phyloP scores from a whole-genome alignment of 768 basidiomycete genomes.

The Crassisporium funariophilum region DNA sequence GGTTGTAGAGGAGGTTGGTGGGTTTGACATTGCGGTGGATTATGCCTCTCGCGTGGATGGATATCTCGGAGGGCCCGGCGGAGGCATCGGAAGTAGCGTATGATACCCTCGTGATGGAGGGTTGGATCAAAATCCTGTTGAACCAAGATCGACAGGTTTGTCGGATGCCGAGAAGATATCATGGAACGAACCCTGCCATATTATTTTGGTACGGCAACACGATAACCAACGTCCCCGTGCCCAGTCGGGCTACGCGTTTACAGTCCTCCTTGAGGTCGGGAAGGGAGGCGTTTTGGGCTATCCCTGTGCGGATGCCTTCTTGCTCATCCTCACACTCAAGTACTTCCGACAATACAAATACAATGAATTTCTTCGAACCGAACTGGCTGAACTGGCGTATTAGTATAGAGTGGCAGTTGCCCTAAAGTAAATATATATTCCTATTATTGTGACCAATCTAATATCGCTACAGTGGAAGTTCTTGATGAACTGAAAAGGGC shows the following conservation, averaged over 20 bases:
- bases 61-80: conserved; percentile 89
- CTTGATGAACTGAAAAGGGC: too few species aligned
- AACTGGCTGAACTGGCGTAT: too few species aligned
- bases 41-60: conserved; percentile 78
- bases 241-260: conserved; percentile 84
- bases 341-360: too few species aligned
- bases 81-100: conserved; percentile 87
- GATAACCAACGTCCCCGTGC: conserved; percentile 95
- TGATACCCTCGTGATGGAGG: conserved; percentile 76
- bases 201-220: conserved; percentile 93
- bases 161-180: not conserved
- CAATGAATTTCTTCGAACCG: too few species aligned
- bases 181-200: conserved; percentile 71
- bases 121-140: conserved; percentile 73
- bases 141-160: not conserved
- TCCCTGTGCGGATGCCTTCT: conserved; percentile 75
- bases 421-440: too few species aligned
- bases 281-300: conserved; percentile 64
- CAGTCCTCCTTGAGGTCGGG: conserved; percentile 71
- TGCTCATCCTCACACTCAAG: conserved; percentile 78
- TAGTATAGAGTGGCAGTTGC: too few species aligned
- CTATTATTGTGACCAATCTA: too few species aligned
- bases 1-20: conserved; percentile 95
- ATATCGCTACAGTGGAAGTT: too few species aligned
- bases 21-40: conserved; percentile 98